Base-by-base conservation (phyloP, 306 rosid species). In the Ormosia semicastrata region DNA sequence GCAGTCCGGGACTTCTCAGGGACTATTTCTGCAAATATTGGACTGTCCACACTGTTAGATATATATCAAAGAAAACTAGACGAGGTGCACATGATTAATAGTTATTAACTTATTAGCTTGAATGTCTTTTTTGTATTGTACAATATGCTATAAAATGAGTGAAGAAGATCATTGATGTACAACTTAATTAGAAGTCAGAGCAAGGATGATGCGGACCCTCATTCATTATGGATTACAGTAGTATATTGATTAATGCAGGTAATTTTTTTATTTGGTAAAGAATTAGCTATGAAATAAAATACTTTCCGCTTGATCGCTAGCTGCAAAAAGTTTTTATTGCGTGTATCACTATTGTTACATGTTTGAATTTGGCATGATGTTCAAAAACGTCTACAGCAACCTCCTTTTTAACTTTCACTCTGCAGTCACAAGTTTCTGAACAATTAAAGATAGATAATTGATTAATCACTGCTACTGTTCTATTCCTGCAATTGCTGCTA, bases 11-110 rank as follows among this genome's bases (percentile, higher is more conserved):
- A 94, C 85, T 79, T 92, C 88, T 94, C 92, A 29, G 95, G 94
- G 29, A 94, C 97, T 77, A 92, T 92, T 87, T 94, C 97, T 85
- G 98, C 98, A 91, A 94, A 94, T 90, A 94, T 94, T 66, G 97
- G 98, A 84, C 98, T 92, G 93, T 70, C 67, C 71, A 87, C 65
- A 78, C 7, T 32, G 24, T 86, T 39, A 69, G 41, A 40, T 52
- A 63, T 69, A 40, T 52, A 63, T 69, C 71, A 70, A 66, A 58
- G 30, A 74, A 71, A 68, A 68, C 39, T 10, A 70, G 29, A n/a
- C 36, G 3, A 59, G 1, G 2, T 68, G 44, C 52, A 62, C 39
- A 43, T 44, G 32, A 54, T 56, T 68, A n/a, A 41, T n/a, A 12
- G 14, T 53, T n/a, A 1, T 10, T 30, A 46, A 2, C 58, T 47